Percentiles rank a stretch among this genome's conserved stretches.
phyloP scores from a whole-genome alignment of 2,329 filamentous ascomycete species.

The Alternaria angustiovoidea region DNA sequence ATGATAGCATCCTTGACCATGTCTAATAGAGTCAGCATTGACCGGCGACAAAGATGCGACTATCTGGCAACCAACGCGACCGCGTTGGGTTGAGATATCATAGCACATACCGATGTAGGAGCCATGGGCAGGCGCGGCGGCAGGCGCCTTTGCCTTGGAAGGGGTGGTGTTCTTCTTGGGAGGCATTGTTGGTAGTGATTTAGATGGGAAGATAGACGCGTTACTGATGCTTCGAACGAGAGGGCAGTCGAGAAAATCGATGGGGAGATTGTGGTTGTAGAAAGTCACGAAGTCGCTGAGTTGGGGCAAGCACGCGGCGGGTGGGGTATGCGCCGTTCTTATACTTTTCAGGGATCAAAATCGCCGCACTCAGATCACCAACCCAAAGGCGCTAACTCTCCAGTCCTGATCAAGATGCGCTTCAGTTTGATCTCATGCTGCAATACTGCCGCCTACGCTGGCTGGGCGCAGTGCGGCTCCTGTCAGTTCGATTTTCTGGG shows the following conservation, averaged over 20 bases:
- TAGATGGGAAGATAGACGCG: conserved; percentile 34
- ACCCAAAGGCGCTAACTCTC: conserved; percentile 30
- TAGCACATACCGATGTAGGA: conserved; percentile 70
- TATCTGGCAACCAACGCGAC: conserved; percentile 54
- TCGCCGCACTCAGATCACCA: conserved; percentile 42
- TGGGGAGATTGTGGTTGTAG: conserved; percentile 27
- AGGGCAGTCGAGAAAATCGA: conserved; percentile 30
- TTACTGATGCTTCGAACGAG: conserved; percentile 48
- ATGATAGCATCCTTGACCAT: conserved; percentile 78
- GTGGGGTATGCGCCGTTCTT: conserved; percentile 40
- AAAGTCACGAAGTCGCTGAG: conserved; percentile 37
- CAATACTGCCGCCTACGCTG: conserved; percentile 26
- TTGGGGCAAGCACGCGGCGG: conserved; percentile 37
- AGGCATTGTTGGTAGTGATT: conserved; percentile 62
- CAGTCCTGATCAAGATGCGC: conserved; percentile 42
- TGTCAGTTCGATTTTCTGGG: conserved; percentile 29
- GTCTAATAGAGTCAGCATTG: conserved; percentile 66
- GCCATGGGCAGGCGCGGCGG: conserved; percentile 64
- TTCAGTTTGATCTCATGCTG: conserved; percentile 35
- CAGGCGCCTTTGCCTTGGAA: conserved; percentile 65
- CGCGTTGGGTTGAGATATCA: conserved; percentile 54
- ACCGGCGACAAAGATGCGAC: conserved; percentile 59
- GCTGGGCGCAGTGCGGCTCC: conserved; percentile 28
- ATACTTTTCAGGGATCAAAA: conserved; percentile 32
- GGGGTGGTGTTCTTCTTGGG: conserved; percentile 69